A percentile compares a stretch with the other conserved stretches of the same genome.
Evolutionary conservation across 148 eudicot genomes (phyloP).

Genomic region (Diospyros lotus): DNA sequence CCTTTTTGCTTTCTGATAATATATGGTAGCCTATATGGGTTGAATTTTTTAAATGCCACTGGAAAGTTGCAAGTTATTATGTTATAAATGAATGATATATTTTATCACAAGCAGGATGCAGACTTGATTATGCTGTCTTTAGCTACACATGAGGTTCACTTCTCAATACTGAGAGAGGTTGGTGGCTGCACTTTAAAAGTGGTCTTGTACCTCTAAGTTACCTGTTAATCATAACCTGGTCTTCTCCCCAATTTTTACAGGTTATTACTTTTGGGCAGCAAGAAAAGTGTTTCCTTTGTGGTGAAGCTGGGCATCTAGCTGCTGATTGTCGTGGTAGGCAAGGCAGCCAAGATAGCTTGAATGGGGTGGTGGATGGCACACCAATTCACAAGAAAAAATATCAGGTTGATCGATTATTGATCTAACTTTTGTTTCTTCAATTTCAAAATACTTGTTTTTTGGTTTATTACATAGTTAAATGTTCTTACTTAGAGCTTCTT

Average conservation of each 20-base stretch:
- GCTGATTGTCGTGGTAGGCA: slow-evolving; percentile 76
- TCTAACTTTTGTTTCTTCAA: not conserved
- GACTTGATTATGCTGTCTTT: slow-evolving; percentile 94
- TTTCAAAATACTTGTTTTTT: not conserved
- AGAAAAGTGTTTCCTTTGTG: slow-evolving; percentile 88
- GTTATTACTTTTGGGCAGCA: slow-evolving; percentile 74
- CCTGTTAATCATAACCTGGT: not conserved
- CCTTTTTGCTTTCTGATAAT: not conserved
- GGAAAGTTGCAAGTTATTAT: not conserved
- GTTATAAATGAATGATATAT: slow-evolving; percentile 19
- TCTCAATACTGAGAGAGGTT: slow-evolving; percentile 96
- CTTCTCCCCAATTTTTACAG: slow-evolving; percentile 28
- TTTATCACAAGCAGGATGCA: slow-evolving; percentile 64
- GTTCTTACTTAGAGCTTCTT: not conserved
- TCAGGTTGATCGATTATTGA: slow-evolving; percentile 53
- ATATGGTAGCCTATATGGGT: not conserved
- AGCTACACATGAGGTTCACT: slow-evolving; percentile 97
- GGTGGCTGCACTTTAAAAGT: slow-evolving; percentile 23
- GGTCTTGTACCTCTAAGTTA: not conserved
- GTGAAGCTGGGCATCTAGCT: slow-evolving; percentile 95
- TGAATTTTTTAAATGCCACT: not conserved
- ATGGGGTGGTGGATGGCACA: slow-evolving; percentile 49
- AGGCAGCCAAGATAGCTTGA: slow-evolving; percentile 31
- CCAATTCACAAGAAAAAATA: slow-evolving; percentile 93
- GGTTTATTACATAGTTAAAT: not conserved